Base-by-base conservation (phyloP, 768 basidiomycete species). In the Tylopilus rubrobrunneus region DNA sequence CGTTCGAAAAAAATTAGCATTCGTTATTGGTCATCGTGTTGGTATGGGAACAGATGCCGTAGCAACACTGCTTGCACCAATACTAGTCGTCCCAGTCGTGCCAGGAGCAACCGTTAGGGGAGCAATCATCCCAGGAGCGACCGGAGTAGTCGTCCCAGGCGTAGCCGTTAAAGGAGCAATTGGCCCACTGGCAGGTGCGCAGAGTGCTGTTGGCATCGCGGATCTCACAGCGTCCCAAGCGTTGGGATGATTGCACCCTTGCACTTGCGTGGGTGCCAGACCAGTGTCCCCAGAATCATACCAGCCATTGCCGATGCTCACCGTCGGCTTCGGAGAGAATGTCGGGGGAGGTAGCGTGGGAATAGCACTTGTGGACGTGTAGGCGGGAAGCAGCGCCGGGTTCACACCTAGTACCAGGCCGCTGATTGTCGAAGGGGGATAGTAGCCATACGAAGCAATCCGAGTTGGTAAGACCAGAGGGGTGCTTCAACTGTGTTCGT, bases 381-480 rank as follows among this genome's bases (percentile, higher is more conserved):
- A 88, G 34, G 82, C 83, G 7, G 86, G 85, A 28, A 87, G 64
- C 21, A 74, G 53, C 31, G 64, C 56, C 39, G 65, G 59, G 10
- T 67, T 65, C 55, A 74, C 74, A 27, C 68, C 62, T 2, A 64
- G 68, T 12, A 67, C 75, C 69, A 65, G 73, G 69, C 63, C 82
- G 17, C 68, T 76, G 50, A 87, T 69, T 4, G 76, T 72, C 4
- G 78, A 59, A 33, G 82, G 81, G 2, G 84, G 84, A 75, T 82
- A 87, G 1, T 72, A 74, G 56, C 65, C 61, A 63, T 80, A 81
- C 17, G 66, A 62, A 3, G 74, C 5, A 92, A 80, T 8, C 82
- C 78, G 65, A 86, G 81, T 62, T 81, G 71, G 72, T 88, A 89
- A 19, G 83, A 83, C 87, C 87, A 89, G 58, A 84, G 71, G 0